Conservation (phyloP, 345 rosid species). For the Citrus mangshanensis region DNA sequence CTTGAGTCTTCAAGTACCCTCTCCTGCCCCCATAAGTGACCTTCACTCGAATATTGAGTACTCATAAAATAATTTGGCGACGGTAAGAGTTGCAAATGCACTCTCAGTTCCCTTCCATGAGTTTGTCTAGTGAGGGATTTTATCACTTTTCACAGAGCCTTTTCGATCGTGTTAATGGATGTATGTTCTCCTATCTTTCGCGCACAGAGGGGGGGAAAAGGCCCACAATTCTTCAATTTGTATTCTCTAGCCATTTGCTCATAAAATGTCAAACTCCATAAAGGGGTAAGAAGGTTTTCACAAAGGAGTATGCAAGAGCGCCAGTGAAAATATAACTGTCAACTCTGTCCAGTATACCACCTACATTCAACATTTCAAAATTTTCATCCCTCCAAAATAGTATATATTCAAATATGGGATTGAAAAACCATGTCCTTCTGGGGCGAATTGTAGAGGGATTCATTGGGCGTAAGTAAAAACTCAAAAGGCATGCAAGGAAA, state of each 20-base stretch:
- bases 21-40: background rate
- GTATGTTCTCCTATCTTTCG: background rate
- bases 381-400: too few relatives aligned
- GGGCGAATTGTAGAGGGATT: background rate
- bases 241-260: background rate
- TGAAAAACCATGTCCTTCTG: background rate
- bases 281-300: conserved; percentile 61
- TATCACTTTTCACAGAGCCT: background rate
- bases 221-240: background rate
- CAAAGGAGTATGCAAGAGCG: conserved; percentile 81
- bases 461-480: background rate
- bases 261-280: conserved; percentile 61
- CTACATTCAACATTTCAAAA: conserved; percentile 30
- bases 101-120: background rate
- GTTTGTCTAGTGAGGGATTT: background rate
- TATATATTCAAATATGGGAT: background rate
- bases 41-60: background rate
- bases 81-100: background rate
- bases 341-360: conserved; percentile 85
- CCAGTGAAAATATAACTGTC: conserved; percentile 96
- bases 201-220: too few relatives aligned
- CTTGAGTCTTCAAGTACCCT: background rate
- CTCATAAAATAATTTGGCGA: too few relatives aligned
- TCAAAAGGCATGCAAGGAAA: background rate
- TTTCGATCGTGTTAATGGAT: background rate